Base-by-base conservation (phyloP, 192 early-diverging fungal genomes). In the Endogone sp. region DNA sequence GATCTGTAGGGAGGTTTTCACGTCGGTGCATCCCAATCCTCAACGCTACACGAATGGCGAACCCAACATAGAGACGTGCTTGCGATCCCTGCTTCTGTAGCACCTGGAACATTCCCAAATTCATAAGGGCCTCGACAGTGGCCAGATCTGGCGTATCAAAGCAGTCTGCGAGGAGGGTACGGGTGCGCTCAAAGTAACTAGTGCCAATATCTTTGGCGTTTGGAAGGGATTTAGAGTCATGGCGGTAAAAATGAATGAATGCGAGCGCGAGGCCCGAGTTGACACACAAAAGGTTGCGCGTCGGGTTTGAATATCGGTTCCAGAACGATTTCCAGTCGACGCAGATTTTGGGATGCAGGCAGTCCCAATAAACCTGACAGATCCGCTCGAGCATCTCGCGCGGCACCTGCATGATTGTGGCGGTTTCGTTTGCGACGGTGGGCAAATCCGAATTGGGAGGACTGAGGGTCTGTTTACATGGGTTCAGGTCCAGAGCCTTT, bases 351-450 rank as follows among this genome's bases (percentile, higher is more conserved):
- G 77, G 77, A 59, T 74, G 72, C 10, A 75, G 55, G 60, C 77
- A 79, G 66, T 79, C 73, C 72, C 72, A 74, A 11, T 69, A 74
- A 1, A 79, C 66, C 58, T 79, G 72, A 13, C 68, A 71, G 23
- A 71, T 69, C 26, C 71, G 68, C 23, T 79, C 67, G 6, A 79
- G 20, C 1, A 71, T 56, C 22, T 67, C 29, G 2, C 72, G 70
- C 31, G 73, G 71, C 21, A 79, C 64, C 31, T 68, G 71, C 21
- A 79, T 60, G 54, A 16, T 49, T 6, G 16, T 49, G 0, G 9
- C 37, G 37, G 37, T 16, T 11, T 49, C 37, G 37, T n/a, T 67
- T 73, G 37, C 16, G 37, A 49, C 37, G 37, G 37, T 49, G 1
- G 9, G 16, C 37, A 1, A 16, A 49, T 6, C 6, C 6, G 37